Evolutionary conservation across 768 basidiomycete species (phyloP).

Genomic region (Xanthoconium stramineum): DNA sequence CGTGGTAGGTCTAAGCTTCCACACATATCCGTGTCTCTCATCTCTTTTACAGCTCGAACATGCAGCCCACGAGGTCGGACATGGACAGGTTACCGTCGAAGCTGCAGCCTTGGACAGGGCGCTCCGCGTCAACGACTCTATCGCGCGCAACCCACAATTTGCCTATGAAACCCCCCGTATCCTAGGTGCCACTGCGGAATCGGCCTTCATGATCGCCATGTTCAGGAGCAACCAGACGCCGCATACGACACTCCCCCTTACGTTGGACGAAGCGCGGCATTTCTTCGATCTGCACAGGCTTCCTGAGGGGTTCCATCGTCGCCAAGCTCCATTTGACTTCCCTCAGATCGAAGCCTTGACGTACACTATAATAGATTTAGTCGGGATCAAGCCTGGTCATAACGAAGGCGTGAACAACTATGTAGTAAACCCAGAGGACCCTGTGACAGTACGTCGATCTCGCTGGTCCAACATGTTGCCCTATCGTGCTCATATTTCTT

Average conservation of each 20-base stretch:
- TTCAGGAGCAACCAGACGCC: conserved; percentile 21
- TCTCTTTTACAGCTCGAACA: conserved; percentile 3
- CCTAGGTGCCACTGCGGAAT: conserved; percentile 14
- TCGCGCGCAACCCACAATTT: conserved; percentile 21
- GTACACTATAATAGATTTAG: neutral
- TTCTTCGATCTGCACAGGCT: conserved; percentile 15
- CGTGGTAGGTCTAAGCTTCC: neutral
- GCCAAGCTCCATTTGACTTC: conserved; percentile 10
- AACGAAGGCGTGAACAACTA: conserved; percentile 16
- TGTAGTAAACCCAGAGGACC: conserved; percentile 8
- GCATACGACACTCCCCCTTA: conserved; percentile 7
- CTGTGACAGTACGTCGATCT: conserved; percentile 7
- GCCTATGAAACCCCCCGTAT: conserved; percentile 14
- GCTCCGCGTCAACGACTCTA: conserved; percentile 21
- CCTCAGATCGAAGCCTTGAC: neutral
- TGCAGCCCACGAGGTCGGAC: conserved; percentile 15
- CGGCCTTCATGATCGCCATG: conserved; percentile 13
- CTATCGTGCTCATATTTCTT: neutral
- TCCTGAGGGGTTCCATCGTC: conserved; percentile 17
- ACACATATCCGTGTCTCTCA: no score
- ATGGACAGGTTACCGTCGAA: conserved; percentile 17
- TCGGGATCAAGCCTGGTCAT: conserved; percentile 11
- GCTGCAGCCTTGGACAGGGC: conserved; percentile 15
- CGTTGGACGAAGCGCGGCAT: conserved; percentile 12
- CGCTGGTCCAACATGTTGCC: neutral